phyloP scores from a whole-genome alignment of 345 rosid species.

The Brassica nigra region DNA sequence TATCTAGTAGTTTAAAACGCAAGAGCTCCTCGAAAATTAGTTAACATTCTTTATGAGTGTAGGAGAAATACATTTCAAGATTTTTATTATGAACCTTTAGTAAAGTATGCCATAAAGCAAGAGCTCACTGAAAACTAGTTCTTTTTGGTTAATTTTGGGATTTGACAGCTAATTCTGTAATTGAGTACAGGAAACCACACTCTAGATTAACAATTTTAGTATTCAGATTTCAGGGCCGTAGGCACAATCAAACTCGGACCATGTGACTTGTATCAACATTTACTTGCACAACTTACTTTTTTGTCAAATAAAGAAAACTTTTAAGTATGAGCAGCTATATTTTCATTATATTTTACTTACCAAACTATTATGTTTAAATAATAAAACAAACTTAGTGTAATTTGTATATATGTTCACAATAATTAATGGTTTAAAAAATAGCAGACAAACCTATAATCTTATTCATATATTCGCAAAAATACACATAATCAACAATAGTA shows the following conservation, averaged over 20 bases:
- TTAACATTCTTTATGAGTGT: neutral
- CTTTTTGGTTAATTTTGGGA: slow-evolving; percentile 19
- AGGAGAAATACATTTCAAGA: neutral
- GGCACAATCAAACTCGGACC: neutral
- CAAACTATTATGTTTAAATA: neutral
- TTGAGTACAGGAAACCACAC: neutral
- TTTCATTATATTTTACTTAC: neutral
- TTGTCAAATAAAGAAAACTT: neutral
- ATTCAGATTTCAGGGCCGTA: slow-evolving; percentile 5
- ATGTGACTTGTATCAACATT: neutral
- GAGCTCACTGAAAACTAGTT: slow-evolving; percentile 31
- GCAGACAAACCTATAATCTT: neutral
- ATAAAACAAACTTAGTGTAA: neutral
- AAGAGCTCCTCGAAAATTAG: neutral
- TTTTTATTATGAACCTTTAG: neutral
- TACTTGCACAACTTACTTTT: neutral
- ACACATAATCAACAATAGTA: slow-evolving; percentile 1
- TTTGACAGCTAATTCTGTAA: neutral
- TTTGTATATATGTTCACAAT: neutral
- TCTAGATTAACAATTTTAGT: neutral
- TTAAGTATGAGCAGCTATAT: neutral
- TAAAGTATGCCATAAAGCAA: slow-evolving; percentile 19
- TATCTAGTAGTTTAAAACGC: neutral
- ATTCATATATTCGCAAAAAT: neutral
- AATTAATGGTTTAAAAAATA: neutral